Evolutionary conservation across 805 yeast genomes (phyloP), one percentile per base, ranked within the genome.

Genomic region (Debaryomyces tyrocola): DNA sequence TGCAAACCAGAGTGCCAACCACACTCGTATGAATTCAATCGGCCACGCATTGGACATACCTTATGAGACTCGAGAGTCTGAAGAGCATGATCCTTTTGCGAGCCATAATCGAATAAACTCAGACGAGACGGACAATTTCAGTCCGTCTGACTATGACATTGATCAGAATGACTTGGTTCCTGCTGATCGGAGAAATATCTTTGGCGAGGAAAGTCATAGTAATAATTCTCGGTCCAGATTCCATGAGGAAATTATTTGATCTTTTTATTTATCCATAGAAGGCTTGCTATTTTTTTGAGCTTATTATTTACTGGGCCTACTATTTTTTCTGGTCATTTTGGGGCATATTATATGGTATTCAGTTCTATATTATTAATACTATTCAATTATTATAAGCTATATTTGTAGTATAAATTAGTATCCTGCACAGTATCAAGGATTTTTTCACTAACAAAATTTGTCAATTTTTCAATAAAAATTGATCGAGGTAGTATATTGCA

Each of bases 11-110:
- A 49, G 54, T 48, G 41, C 43, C 11, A 45, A 49, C n/a, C 66
- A 64, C 43, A 53, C 70, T 7, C 46, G 69, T 33, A 55, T 56
- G 45, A 64, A 63, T 45, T 62, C 70, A 17, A 51, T 53, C 40
- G 61, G 61, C 1, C 57, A 62, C 41, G 60, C 61, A 11, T 46
- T 55, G 45, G 58, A 57, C 7, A 43, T 47, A 20, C 54, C 58
- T 5, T 56, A 57, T 37, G 60, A 60, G 37, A 56, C 58, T 35
- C 39, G 28, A 11, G 36, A 14, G 20, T 20, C 33, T 7, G 39
- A 39, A 15, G 18, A 37, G n/a, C 31, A 31, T 41, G 38, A 33
- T 11, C 39, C 45, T 9, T 10, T 11, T 31, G 28, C 17, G 18
- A 18, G 21, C 5, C 45, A 42, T 38, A 52, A 40, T 17, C 33